Conservation (phyloP, 2,329 filamentous ascomycete species). For the Cordyceps cicadae region DNA sequence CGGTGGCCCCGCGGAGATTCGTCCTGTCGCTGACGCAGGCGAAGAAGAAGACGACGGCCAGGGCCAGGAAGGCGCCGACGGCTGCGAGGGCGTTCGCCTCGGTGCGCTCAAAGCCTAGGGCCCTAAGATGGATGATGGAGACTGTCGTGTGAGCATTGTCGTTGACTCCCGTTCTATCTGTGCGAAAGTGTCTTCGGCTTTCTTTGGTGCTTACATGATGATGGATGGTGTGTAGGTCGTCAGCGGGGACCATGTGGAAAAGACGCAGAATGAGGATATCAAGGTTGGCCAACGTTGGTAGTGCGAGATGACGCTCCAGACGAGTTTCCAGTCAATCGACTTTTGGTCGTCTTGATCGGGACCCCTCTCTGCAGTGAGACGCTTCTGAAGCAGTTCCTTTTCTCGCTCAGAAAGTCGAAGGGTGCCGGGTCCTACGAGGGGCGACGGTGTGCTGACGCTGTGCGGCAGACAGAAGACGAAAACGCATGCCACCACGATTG, state of each 20-base stretch:
- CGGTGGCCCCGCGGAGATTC: conserved; percentile 33
- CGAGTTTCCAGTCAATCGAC: conserved; percentile 28
- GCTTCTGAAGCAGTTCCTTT: background rate
- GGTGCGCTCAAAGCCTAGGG: conserved; percentile 36
- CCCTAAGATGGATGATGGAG: background rate
- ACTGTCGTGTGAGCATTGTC: background rate
- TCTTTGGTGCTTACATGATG: conserved; percentile 27
- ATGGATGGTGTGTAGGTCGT: conserved; percentile 44
- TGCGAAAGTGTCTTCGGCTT: background rate
- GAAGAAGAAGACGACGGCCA: conserved; percentile 40
- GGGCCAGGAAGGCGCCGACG: conserved; percentile 33
- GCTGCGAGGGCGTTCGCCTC: conserved; percentile 39
- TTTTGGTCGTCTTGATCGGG: conserved; percentile 20
- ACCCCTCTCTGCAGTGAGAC: background rate
- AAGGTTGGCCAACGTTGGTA: conserved; percentile 41
- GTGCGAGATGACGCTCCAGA: conserved; percentile 36
- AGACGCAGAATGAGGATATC: conserved; percentile 40
- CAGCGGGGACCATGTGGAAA: conserved; percentile 43
- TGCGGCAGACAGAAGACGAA: background rate
- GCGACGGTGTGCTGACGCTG: conserved; percentile 11
- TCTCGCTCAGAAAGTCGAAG: conserved; percentile 24
- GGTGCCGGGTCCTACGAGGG: conserved; percentile 30
- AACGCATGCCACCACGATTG: background rate
- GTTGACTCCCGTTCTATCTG: background rate
- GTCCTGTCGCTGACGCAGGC: conserved; percentile 40